Base-by-base conservation (phyloP, 2,329 filamentous ascomycete genomes). In the Colletotrichum orchidophilum region DNA sequence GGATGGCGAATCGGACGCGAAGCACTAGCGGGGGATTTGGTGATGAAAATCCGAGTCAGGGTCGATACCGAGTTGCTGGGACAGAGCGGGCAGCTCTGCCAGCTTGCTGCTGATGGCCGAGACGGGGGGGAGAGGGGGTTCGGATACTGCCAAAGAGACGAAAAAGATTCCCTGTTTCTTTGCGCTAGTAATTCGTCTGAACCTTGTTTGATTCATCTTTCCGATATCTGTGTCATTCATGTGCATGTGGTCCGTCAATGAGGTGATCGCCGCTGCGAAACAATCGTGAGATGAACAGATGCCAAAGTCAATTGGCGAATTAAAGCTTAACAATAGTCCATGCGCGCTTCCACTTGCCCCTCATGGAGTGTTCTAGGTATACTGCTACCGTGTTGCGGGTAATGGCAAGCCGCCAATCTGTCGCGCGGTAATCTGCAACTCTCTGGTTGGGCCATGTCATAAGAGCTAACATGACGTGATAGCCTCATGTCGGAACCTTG, bases 401-500 rank as follows among this genome's bases (percentile, higher is more conserved):
- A 15, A 5, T 7, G 11, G 11, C 11, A 18, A 31, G 24, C 52
- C 21, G 13, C 21, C 35, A 24, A 12, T 24, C 5, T 35, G 58
- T 27, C 18, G 15, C 18, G 11, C 27, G 33, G 46, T n/a, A 29
- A 33, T 29, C 50, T 53, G 33, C 64, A 12, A 63, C 12, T 7
- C 33, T 68, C 64, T 46, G n/a, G 46, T 49, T 49, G 53, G 24
- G 33, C 15, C 33, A 70, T 57, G 39, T 73, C 72, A 63, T 73
- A 27, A 46, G 31, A 50, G 57, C 72, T 73, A 73, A 73, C 62
- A 73, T 73, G 70, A 59, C 72, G 72, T 71, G 65, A 73, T 66
- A 6, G 3, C 50, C 61, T 72, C 66, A 59, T 12, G 11, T 31
- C 15, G 11, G 59, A 71, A 63, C 52, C 49, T 61, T 53, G 52